These are phyloP conservation scores for Penicillium verhagenii DNA, from an alignment of 495 filamentous ascomycete species.

Conservation along the genomic window DNA sequence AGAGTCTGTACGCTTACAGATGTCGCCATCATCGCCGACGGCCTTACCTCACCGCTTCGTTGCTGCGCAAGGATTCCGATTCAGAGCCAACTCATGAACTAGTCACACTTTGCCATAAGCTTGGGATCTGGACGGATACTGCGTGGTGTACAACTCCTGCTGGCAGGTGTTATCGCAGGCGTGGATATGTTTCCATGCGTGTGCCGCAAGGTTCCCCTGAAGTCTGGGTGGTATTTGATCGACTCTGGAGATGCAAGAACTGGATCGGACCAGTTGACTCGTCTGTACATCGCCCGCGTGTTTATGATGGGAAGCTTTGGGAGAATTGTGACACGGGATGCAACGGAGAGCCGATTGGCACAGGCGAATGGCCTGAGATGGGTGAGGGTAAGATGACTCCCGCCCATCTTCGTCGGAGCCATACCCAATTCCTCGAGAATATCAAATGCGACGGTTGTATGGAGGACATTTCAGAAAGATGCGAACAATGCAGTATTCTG, in stretches of 20 bases:
- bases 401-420: constrained; percentile 55
- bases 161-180: constrained; percentile 54
- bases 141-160: constrained; percentile 64
- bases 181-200: constrained; percentile 57
- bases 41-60: constrained; percentile 56
- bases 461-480: constrained; percentile 53
- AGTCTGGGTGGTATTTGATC: constrained; percentile 65
- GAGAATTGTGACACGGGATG: constrained; percentile 55
- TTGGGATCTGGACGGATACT: constrained; percentile 64
- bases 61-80: constrained; percentile 57
- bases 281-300: constrained; percentile 10
- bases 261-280: constrained; percentile 49
- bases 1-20: constrained; percentile 60
- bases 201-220: constrained; percentile 52
- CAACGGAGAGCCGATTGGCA: constrained; percentile 56
- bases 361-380: constrained; percentile 33
- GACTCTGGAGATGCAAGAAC: constrained; percentile 60
- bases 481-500: constrained; percentile 61
- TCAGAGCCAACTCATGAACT: constrained; percentile 62
- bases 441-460: constrained; percentile 56
- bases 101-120: constrained; percentile 58
- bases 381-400: constrained; percentile 57
- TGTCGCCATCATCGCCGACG: constrained; percentile 60
- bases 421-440: constrained; percentile 51
- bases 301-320: constrained; percentile 53